Percentiles rank a stretch among this genome's conserved stretches.
phyloP scores from a whole-genome alignment of 768 basidiomycete species.

The Tricholomella constricta region DNA sequence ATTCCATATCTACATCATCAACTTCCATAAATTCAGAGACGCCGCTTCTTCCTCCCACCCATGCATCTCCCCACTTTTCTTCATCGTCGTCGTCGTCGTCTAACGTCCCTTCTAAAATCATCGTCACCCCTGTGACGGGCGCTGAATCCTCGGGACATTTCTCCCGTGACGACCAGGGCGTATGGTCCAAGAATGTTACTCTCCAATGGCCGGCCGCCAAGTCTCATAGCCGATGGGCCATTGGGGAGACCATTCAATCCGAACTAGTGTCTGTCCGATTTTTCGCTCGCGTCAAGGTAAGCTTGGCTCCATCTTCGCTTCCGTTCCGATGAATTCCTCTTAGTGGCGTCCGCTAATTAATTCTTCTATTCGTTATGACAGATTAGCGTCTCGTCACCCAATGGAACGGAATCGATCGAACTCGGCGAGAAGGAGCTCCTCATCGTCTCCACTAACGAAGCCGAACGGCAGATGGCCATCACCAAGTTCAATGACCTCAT shows the following conservation, averaged over 20 bases:
- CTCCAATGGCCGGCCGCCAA: constrained; percentile 74
- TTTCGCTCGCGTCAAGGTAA: constrained; percentile 69
- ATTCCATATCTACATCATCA: constrained; percentile 34
- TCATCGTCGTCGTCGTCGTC: constrained; percentile 22
- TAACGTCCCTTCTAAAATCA: constrained; percentile 37
- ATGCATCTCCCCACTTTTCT: constrained; percentile 17
- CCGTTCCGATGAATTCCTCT: constrained; percentile 10
- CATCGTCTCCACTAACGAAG: constrained; percentile 69
- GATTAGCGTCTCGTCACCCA: constrained; percentile 54
- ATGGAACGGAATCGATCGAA: constrained; percentile 67
- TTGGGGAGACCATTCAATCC: constrained; percentile 76
- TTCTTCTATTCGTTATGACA: constrained; percentile 16
- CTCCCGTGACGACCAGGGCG: constrained; percentile 53
- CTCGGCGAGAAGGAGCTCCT: constrained; percentile 68
- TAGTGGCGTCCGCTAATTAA: constrained; percentile 16
- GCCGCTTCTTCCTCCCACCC: constrained; percentile 26
- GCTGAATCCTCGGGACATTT: constrained; percentile 64
- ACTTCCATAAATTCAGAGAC: constrained; percentile 30
- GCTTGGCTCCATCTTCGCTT: constrained; percentile 6
- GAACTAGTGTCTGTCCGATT: constrained; percentile 67
- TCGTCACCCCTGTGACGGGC: constrained; percentile 55
- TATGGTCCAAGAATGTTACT: constrained; percentile 66
- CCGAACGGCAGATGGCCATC: constrained; percentile 65
- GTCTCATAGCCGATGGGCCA: constrained; percentile 72
- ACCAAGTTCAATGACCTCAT: constrained; percentile 56